phyloP scores from a whole-genome alignment of 805 yeast species.

The Jamesozyma jinghongensis region DNA sequence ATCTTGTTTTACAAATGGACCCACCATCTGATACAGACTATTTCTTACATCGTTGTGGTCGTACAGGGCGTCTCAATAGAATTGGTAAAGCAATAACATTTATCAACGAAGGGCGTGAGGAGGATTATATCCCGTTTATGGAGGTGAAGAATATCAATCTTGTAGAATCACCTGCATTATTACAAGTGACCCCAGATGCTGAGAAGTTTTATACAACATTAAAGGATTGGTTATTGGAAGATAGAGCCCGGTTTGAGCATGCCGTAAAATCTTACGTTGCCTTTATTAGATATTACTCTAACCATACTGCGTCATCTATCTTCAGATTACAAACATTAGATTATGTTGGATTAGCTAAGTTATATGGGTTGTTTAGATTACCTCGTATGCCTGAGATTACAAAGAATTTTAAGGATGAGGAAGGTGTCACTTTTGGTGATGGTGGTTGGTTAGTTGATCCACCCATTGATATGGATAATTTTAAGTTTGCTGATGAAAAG shows the following conservation, averaged over 20 bases:
- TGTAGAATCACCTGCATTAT: slow-evolving; percentile 22
- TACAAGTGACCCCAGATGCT: slow-evolving; percentile 1
- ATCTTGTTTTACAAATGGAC: slow-evolving; percentile 84
- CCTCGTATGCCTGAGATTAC: slow-evolving; percentile 93
- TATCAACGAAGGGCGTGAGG: slow-evolving; percentile 67
- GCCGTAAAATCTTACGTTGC: slow-evolving; percentile 77
- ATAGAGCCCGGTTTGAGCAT: slow-evolving; percentile 72
- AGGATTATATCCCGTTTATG: slow-evolving; percentile 73
- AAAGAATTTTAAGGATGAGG: slow-evolving; percentile 36
- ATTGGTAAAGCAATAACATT: slow-evolving; percentile 72
- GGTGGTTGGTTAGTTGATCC: slow-evolving; percentile 74
- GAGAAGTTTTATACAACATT: slow-evolving; percentile 21
- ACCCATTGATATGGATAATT: slow-evolving; percentile 57
- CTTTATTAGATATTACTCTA: slow-evolving; percentile 72
- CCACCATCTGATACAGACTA: slow-evolving; percentile 92
- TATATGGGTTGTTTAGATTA: slow-evolving; percentile 72
- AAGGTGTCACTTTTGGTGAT: slow-evolving; percentile 38
- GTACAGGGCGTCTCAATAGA: slow-evolving; percentile 89
- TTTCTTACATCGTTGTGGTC: slow-evolving; percentile 87
- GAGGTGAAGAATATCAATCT: slow-evolving; percentile 56
- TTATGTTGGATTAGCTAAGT: slow-evolving; percentile 57
- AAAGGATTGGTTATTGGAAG: slow-evolving; percentile 54
- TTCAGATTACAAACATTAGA: slow-evolving; percentile 69
- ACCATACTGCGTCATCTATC: slow-evolving; percentile 81
- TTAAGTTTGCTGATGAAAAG: slow-evolving; percentile 51